Base-by-base conservation (phyloP, 768 basidiomycete genomes). In the Termitomyces sp. region DNA sequence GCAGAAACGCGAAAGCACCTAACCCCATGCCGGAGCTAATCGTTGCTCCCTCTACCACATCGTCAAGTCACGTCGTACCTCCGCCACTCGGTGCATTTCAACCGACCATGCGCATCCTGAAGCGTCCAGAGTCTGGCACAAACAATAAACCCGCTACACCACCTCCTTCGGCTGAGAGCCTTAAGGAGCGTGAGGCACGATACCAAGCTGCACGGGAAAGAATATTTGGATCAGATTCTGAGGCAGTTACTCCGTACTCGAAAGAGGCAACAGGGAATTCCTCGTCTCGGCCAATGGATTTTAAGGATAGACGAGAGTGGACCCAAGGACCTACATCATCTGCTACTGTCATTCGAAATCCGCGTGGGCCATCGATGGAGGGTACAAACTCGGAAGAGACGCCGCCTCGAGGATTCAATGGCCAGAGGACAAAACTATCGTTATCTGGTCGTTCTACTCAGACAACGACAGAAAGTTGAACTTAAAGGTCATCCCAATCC, bases 181-280 rank as follows among this genome's bases (percentile, higher is more conserved):
- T 89, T 3, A 81, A 84, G 38, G 87, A 89, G 59, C 82, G 89
- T 46, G 89, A 91, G 69, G 86, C 83, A 17, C 81, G 85, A 57
- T 92, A 92, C 70, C 82, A 86, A 59, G 88, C 85, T 20, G 89
- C 91, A 3, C 76, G 91, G 32, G 84, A 87, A 58, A 80, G 91
- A 25, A 92, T 92, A 56, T 92, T 92, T 62, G 85, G 86, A 4
- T 66, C 65, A 17, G 63, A 67, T 32, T 62, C 64, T 4, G 67
- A 56, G 20, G 37, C 59, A 14, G 46, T 8, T 34, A 52, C 34
- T n/a, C 49, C 56, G 20, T 45, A 11, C 5, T 17, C 7, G 25
- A 61, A 59, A 48, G 56, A 60, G 25, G 38, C 25, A 14, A 32
- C 49, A 8, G n/a, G 25, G 32, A 66, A 61, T 46, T 8, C 15